Conservation (phyloP, 768 basidiomycete species). For the Mycena pura region DNA sequence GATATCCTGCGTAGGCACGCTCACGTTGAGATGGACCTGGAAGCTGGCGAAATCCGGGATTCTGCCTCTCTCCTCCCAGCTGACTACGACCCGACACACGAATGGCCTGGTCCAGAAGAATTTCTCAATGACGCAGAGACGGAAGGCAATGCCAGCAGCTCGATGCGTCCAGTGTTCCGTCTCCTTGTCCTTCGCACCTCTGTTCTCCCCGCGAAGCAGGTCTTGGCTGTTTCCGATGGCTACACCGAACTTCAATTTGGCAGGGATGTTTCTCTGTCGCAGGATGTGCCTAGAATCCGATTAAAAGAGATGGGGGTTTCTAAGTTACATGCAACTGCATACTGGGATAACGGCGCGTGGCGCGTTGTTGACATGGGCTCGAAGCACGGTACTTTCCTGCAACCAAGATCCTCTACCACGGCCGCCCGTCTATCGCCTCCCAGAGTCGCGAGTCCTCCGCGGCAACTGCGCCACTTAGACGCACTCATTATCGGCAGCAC, state of each 20-base stretch:
- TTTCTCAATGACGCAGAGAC: slow-evolving; percentile 7
- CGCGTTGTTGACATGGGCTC: slow-evolving; percentile 85
- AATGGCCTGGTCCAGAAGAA: slow-evolving; percentile 71
- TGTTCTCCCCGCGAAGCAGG: slow-evolving; percentile 60
- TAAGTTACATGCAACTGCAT: slow-evolving; percentile 79
- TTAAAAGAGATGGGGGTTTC: slow-evolving; percentile 87
- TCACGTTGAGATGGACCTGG: background rate
- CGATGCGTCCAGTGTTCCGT: slow-evolving; percentile 10
- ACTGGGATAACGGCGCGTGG: slow-evolving; percentile 75
- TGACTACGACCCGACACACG: slow-evolving; percentile 58
- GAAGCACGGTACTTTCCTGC: slow-evolving; percentile 81
- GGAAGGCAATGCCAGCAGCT: background rate
- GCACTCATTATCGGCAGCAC: slow-evolving; percentile 72
- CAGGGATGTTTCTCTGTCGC: slow-evolving; percentile 63
- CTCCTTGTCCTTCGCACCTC: slow-evolving; percentile 57
- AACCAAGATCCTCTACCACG: slow-evolving; percentile 34
- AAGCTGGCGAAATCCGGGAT: slow-evolving; percentile 8
- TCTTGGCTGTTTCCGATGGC: slow-evolving; percentile 47
- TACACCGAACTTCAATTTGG: slow-evolving; percentile 76
- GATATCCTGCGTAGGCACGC: background rate
- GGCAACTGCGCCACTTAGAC: slow-evolving; percentile 68
- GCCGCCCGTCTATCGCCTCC: slow-evolving; percentile 64
- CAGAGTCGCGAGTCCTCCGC: slow-evolving; percentile 73
- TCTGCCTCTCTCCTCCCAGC: slow-evolving; percentile 21
- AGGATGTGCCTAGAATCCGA: slow-evolving; percentile 67